A percentile compares a stretch with the other conserved stretches of the same genome.
phyloP scores from a whole-genome alignment of 441 rosid genomes.

The Hypseocharis bilobata region DNA sequence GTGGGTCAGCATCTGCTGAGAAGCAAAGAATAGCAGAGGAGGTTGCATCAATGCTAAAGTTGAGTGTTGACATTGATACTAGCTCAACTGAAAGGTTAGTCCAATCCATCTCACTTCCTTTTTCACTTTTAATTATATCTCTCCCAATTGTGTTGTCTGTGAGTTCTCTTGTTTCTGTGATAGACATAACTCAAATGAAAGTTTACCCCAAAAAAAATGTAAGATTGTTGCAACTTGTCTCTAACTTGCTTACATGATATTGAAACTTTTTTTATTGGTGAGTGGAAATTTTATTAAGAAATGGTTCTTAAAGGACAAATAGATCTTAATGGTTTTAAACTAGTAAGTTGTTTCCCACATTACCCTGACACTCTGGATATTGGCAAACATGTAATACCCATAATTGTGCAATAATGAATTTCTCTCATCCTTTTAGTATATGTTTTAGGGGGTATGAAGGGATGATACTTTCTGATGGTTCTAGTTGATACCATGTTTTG shows the following conservation, averaged over 20 bases:
- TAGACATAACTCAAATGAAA: neutral
- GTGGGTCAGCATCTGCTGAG: slow-evolving; percentile 60
- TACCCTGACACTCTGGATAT: neutral
- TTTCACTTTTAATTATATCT: neutral
- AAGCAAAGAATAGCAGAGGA: slow-evolving; percentile 77
- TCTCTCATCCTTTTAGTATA: too few relatives aligned
- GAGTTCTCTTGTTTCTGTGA: neutral
- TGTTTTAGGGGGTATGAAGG: too few relatives aligned
- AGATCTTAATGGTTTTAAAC: neutral
- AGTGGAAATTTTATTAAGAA: neutral
- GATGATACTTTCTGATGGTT: neutral
- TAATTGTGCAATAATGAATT: neutral
- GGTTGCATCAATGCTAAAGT: slow-evolving; percentile 76
- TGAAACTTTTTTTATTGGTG: neutral
- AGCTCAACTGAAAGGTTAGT: slow-evolving; percentile 64
- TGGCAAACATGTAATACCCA: neutral
- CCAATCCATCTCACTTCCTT: neutral
- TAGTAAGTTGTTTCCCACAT: neutral
- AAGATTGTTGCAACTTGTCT: neutral
- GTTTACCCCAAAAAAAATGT: too few relatives aligned
- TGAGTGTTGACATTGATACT: slow-evolving; percentile 68
- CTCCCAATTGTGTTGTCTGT: neutral
- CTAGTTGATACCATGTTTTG: neutral
- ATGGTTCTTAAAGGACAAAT: neutral
- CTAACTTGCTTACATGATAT: neutral